These are phyloP conservation scores for Xylaria polymorpha DNA, from an alignment of 2,329 filamentous ascomycete genomes.

Conservation along the genomic window DNA sequence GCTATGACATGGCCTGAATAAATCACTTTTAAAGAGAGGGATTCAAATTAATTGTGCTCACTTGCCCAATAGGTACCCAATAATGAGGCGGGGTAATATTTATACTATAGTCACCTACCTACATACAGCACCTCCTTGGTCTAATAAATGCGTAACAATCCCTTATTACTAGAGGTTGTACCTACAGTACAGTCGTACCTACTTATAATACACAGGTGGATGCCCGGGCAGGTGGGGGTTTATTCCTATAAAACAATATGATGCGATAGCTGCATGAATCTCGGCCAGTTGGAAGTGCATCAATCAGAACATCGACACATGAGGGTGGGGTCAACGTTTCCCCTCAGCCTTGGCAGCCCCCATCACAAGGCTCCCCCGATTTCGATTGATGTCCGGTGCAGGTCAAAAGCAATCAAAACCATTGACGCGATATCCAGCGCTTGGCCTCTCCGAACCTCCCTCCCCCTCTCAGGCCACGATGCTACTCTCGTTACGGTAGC, in stretches of 20 bases:
- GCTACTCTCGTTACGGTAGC: conserved; percentile 39
- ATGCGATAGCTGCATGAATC: neutral
- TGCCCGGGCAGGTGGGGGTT: neutral
- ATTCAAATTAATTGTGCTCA: no score
- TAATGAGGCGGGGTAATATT: neutral
- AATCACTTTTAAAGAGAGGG: no score
- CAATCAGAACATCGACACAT: neutral
- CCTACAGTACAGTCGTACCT: no score
- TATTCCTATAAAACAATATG: neutral
- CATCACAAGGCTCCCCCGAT: conserved; percentile 25
- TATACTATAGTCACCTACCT: no score
- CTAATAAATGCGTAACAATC: neutral
- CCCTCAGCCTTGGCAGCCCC: conserved; percentile 31
- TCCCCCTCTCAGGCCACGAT: conserved; percentile 33
- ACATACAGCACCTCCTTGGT: no score
- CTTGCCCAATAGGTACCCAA: no score
- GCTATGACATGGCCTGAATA: no score
- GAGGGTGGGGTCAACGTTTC: neutral
- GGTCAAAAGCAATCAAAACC: conserved; percentile 17
- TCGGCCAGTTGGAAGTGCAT: neutral
- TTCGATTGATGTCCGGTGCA: conserved; percentile 1
- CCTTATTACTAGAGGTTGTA: neutral
- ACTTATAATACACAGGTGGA: no score
- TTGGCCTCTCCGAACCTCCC: neutral
- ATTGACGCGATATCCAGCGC: conserved; percentile 17